Conservation (phyloP, 2,329 filamentous ascomycete genomes). For the Acrocalymma vagum region DNA sequence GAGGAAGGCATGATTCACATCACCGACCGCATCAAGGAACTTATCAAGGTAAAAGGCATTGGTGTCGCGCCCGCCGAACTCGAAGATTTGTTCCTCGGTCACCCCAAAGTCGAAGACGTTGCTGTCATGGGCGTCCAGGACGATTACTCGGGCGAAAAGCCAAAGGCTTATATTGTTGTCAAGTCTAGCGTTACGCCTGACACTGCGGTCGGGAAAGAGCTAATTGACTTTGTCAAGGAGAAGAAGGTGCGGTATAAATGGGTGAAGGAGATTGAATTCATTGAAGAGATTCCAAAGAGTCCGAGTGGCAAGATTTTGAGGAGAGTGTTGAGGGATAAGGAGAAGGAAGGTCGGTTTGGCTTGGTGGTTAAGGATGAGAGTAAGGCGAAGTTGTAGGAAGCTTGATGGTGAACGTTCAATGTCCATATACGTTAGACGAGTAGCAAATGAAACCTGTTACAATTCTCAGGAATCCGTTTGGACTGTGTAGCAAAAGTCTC, state of each 20-base stretch:
- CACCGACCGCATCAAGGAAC: constrained; percentile 71
- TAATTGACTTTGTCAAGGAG: constrained; percentile 52
- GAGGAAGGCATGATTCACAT: constrained; percentile 65
- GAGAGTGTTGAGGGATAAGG: constrained; percentile 53
- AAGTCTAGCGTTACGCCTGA: constrained; percentile 42
- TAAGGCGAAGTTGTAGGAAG: constrained; percentile 52
- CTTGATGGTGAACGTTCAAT: too few species aligned
- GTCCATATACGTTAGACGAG: too few species aligned
- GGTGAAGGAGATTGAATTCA: constrained; percentile 56
- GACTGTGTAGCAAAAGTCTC: too few species aligned
- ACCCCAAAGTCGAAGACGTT: constrained; percentile 64
- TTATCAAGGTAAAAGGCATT: constrained; percentile 73
- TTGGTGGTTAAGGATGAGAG: constrained; percentile 31
- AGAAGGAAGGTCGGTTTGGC: constrained; percentile 45
- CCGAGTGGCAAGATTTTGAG: constrained; percentile 58
- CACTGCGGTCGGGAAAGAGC: constrained; percentile 47
- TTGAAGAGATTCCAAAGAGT: constrained; percentile 58
- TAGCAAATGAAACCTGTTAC: too few species aligned
- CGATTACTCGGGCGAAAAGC: constrained; percentile 60
- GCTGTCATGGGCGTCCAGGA: constrained; percentile 64
- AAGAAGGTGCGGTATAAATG: constrained; percentile 59
- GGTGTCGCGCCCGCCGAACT: constrained; percentile 70
- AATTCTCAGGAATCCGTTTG: too few species aligned
- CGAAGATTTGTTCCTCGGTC: constrained; percentile 68
- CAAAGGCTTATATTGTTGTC: constrained; percentile 55